A percentile compares a stretch with the other conserved stretches of the same genome.
phyloP scores from a whole-genome alignment of 169 alveolate genomes.

The Babesia caballi region DNA sequence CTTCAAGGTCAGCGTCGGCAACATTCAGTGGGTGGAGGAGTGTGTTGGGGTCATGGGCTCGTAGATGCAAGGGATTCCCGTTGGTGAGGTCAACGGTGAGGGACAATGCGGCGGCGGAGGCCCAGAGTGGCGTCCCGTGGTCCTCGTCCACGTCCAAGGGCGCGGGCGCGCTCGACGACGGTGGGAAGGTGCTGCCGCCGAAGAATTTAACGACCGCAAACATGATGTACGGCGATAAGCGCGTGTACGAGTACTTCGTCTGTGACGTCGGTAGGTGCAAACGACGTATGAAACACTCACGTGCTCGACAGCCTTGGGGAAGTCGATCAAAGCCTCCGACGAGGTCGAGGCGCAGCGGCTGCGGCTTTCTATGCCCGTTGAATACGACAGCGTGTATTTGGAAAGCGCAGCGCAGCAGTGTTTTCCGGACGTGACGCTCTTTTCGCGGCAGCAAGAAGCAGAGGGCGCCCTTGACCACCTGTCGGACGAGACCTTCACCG shows the following conservation, averaged over 20 bases:
- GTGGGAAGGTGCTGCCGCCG: slow-evolving; percentile 35
- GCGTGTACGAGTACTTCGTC: slow-evolving; percentile 82
- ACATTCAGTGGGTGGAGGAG: slow-evolving; percentile 74
- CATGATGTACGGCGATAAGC: slow-evolving; percentile 75
- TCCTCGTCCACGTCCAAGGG: no score
- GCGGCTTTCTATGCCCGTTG: slow-evolving; percentile 70
- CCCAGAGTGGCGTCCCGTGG: slow-evolving; percentile 19
- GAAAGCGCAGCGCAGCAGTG: slow-evolving; percentile 71
- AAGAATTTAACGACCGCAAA: slow-evolving; percentile 40
- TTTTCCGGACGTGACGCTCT: slow-evolving; percentile 66
- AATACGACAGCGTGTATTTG: slow-evolving; percentile 80
- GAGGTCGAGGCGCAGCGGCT: slow-evolving; percentile 54
- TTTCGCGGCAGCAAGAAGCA: slow-evolving; percentile 12
- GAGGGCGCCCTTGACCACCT: slow-evolving; percentile 47
- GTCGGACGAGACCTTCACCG: slow-evolving; percentile 58
- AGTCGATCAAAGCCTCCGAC: slow-evolving; percentile 63
- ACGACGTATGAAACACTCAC: background rate
- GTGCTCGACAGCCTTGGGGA: slow-evolving; percentile 50
- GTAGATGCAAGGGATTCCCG: slow-evolving; percentile 34
- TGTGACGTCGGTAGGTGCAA: slow-evolving; percentile 84
- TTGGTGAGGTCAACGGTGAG: slow-evolving; percentile 17
- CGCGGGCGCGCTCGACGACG: slow-evolving; percentile 37
- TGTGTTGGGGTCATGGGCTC: background rate
- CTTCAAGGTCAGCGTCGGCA: slow-evolving; percentile 83
- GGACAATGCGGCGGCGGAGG: slow-evolving; percentile 5